Evolutionary conservation across 1,284 basidiomycete genomes (phyloP), one percentile per base, ranked within the genome.

Genomic region (Singerocomus inundabilis): DNA sequence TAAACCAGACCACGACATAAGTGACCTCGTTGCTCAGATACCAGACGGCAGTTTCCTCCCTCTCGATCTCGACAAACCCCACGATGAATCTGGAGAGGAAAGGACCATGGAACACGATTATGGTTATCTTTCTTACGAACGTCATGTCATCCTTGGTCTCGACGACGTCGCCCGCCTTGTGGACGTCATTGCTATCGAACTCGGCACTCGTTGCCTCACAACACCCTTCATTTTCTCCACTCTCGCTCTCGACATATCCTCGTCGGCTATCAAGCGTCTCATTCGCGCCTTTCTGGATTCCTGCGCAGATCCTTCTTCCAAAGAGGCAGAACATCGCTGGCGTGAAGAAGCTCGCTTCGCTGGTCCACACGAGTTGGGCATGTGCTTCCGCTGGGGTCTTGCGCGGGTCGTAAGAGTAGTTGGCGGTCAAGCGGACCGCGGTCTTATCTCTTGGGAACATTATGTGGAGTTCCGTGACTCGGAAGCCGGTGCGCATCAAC

Each of bases 191-290:
- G 79, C 83, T 33, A 76, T 80, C 51, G 90, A 92, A 71, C 77
- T 94, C 43, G 77, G 76, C 54, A 76, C 79, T 47, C 78, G 90
- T 62, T 91, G 87, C 43, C 78, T 95, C 52, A 86, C 86, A 26
- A 93, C 91, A 3, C 93, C 93, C 12, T 85, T 95, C 70, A 83
- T 96, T 54, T 94, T 96, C 73, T 90, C 88, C 26, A 84, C 84
- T 28, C 82, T 88, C 57, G 91, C 92, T 21, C 81, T 96, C 51
- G 92, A 95, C 61, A 77, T 94, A 38, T 86, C 83, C 34, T 75
- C 84, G 7, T 74, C 80, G 24, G 79, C 83, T 35, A 84, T 91
- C 57, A 84, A 79, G 57, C 74, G 84, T 47, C 78, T 96, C 40
- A 85, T 94, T 57, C 77, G 82, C 30, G 71, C 85, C 2, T 96